Conservation (phyloP, 2,329 filamentous ascomycete genomes). For the Diaporthe sp. region DNA sequence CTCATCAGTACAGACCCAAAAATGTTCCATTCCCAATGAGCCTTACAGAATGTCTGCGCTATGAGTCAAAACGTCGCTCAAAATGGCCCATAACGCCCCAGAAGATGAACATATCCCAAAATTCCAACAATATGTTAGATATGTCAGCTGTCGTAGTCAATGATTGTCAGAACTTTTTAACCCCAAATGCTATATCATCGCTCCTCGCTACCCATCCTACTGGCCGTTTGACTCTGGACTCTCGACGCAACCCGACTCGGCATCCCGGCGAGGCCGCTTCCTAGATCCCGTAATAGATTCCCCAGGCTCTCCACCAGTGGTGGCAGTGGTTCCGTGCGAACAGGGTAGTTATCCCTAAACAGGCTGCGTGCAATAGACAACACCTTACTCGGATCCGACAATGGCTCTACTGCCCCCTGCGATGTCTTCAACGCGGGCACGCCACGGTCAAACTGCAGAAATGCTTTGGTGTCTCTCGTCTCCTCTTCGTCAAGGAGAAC, state of each 20-base stretch:
- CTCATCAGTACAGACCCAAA: neutral
- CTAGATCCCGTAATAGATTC: slow-evolving; percentile 46
- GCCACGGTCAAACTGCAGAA: slow-evolving; percentile 47
- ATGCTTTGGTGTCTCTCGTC: slow-evolving; percentile 45
- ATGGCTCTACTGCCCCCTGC: slow-evolving; percentile 41
- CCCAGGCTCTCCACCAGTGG: slow-evolving; percentile 49
- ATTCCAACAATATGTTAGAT: neutral
- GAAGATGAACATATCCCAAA: neutral
- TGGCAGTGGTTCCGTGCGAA: slow-evolving; percentile 48
- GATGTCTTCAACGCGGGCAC: slow-evolving; percentile 42
- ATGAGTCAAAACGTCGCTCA: neutral
- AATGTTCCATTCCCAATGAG: neutral
- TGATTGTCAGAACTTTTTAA: slow-evolving; percentile 1
- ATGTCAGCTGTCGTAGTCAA: neutral
- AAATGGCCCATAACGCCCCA: neutral
- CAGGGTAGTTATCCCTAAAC: slow-evolving; percentile 48
- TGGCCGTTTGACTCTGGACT: slow-evolving; percentile 31
- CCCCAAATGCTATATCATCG: neutral
- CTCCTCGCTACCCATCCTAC: slow-evolving; percentile 44
- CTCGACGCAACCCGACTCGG: slow-evolving; percentile 36
- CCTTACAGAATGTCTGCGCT: neutral
- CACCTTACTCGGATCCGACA: slow-evolving; percentile 45
- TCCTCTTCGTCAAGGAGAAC: slow-evolving; percentile 47
- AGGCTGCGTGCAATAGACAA: slow-evolving; percentile 45
- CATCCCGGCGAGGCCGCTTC: slow-evolving; percentile 43